Base-by-base conservation (phyloP, 495 filamentous ascomycete genomes). In the Articulospora tetracladia region DNA sequence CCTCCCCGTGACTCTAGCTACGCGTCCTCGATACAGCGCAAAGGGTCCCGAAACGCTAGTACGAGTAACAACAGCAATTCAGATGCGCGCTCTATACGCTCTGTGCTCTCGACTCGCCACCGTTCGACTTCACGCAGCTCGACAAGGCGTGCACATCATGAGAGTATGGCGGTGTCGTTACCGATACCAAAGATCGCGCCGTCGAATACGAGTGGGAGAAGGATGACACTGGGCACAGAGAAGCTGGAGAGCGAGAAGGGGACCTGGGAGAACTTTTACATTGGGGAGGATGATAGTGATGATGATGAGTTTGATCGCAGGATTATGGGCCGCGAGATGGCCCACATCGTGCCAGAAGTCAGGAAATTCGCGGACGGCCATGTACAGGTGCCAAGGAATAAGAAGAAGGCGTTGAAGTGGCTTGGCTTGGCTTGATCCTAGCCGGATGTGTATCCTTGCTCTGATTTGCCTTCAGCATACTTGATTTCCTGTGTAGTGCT, bases 371-470 rank as follows among this genome's bases (percentile, higher is more conserved):
- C 19, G 10, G 17, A 55, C 17, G 12, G 17, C 13, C 11, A 30
- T 30, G 12, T 3, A n/a, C 39, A 44, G 11, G 17, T 44, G 39
- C 11, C 11, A 39, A 39, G 36, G 53, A 68, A 63, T 59, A 68
- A 47, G 28, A 61, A 62, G 58, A 70, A 70, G 54, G 68, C 68
- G 22, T 55, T 70, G 52, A 70, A 70, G 53, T 68, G 65, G 68
- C 54, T 70, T 11, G 68, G 68, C 12, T 41, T 70, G 11, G 50
- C 68, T 17, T 70, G 50, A 65, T 58, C 3, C 15, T n/a, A n/a
- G n/a, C n/a, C n/a, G n/a, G n/a, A n/a, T n/a, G n/a, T n/a, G n/a
- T 32, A n/a, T n/a, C 12, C 23, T 49, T 28, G 8, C 12, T 30
- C 24, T 19, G 48, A 8, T 1, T 2, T 30, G 22, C 50, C 23